phyloP scores from a whole-genome alignment of 2,329 filamentous ascomycete species.

The Pseudogymnoascus sp. region DNA sequence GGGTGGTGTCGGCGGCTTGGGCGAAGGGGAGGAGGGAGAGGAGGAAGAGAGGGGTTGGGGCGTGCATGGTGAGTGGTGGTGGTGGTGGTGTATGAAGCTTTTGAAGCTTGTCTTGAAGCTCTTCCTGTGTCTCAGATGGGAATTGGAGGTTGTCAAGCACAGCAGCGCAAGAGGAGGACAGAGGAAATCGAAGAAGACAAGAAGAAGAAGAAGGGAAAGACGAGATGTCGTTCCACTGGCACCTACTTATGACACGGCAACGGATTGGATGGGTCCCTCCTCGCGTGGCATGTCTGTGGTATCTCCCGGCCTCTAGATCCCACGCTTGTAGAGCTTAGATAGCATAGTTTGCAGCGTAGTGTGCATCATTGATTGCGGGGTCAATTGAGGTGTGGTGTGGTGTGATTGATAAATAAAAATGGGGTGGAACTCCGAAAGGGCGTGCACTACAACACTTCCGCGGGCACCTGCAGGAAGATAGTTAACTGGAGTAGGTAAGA shows the following conservation, averaged over 20 bases:
- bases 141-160: neutral
- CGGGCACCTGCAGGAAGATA: neutral
- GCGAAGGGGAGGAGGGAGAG: constrained; percentile 31
- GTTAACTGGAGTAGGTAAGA: neutral
- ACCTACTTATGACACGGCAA: neutral
- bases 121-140: neutral
- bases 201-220: neutral
- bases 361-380: neutral
- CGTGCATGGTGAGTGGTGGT: neutral
- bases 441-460: neutral
- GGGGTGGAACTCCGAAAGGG: neutral
- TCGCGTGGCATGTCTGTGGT: neutral
- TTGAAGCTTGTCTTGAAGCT: neutral
- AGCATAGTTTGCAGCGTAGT: neutral
- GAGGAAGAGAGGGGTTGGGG: constrained; percentile 32
- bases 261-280: neutral
- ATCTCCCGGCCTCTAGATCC: neutral
- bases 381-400: neutral
- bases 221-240: neutral
- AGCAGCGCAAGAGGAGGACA: neutral
- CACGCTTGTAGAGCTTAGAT: neutral
- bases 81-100: neutral
- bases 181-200: neutral
- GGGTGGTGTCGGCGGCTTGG: constrained; percentile 27
- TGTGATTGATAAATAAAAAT: neutral